These are phyloP conservation scores for Aspergillus ochraceus DNA, from an alignment of 2,329 filamentous ascomycete species.

Conservation along the genomic window DNA sequence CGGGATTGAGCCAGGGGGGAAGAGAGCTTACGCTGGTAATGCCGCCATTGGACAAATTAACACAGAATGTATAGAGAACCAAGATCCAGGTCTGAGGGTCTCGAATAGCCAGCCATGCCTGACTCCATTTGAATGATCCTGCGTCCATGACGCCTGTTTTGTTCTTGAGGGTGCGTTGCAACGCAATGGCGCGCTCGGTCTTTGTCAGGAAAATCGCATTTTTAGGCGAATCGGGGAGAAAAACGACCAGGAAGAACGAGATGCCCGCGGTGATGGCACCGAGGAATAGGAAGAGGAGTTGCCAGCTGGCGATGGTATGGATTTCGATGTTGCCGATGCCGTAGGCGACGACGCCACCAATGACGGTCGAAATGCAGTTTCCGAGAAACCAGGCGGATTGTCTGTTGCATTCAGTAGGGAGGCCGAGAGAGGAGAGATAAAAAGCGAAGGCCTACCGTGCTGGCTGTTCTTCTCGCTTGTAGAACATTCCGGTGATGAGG, in stretches of 20 bases:
- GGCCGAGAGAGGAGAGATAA: neutral
- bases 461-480: constrained; percentile 35
- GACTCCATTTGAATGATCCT: constrained; percentile 43
- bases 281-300: constrained; percentile 32
- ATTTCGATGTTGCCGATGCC: constrained; percentile 26
- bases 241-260: constrained; percentile 18
- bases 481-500: constrained; percentile 39
- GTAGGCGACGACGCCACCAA: constrained; percentile 32
- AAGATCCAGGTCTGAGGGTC: constrained; percentile 36
- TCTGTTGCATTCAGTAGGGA: constrained; percentile 10
- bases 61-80: constrained; percentile 32
- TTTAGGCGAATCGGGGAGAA: constrained; percentile 31
- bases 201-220: constrained; percentile 45
- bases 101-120: constrained; percentile 37
- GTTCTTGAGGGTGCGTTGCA: constrained; percentile 54
- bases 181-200: constrained; percentile 48
- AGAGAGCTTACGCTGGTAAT: constrained; percentile 27
- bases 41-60: constrained; percentile 36
- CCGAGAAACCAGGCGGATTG: constrained; percentile 38
- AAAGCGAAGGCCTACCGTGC: constrained; percentile 14
- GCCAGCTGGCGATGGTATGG: constrained; percentile 24
- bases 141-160: constrained; percentile 55
- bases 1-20: neutral
- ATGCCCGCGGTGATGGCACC: constrained; percentile 29
- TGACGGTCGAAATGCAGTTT: constrained; percentile 32